Base-by-base conservation (phyloP, 306 rosid genomes). In the Cicer arietinum region DNA sequence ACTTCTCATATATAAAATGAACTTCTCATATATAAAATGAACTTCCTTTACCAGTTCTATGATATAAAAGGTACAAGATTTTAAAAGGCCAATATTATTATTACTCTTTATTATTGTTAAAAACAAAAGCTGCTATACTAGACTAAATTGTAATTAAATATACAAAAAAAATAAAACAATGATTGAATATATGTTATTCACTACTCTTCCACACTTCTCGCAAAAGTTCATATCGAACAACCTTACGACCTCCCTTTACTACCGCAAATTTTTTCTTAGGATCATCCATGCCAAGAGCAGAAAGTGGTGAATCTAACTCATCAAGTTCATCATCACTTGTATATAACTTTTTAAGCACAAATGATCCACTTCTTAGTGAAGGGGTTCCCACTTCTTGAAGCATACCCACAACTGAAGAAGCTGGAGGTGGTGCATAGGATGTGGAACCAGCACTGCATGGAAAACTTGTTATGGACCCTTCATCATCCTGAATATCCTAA, bases 291-390 rank as follows among this genome's bases (percentile, higher is more conserved):
- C 90, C 79, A 77, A 90, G 80, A 43, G 91, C 80, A 58, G 89
- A 61, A 59, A 90, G 62, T 2, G 98, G 94, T 74, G 96, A 87
- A 88, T 92, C 98, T 70, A 92, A 87, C 74, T 89, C 91, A 58
- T 90, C 94, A 46, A 92, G 94, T 85, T 92, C 98, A 73, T 90
- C 91, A 52, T 92, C 98, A 74, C 92, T 90, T 6, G 96, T 89
- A 64, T 92, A 87, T 46, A 94, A 69, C 48, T 89, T 90, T 77
- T 76, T 80, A 6, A 89, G 84, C 75, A 77, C 79, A 47, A 90
- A 83, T 59, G 96, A 83, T 17, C 90, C 90, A 58, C 85, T 82
- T 74, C 70, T 86, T 48, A 22, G 51, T n/a, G 22, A 78, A 67
- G 79, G 85, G 74, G 77, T 83, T 73, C 90, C 92, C 50, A 75